Conservation (phyloP, 495 filamentous ascomycete species). For the Tuber indicum region DNA sequence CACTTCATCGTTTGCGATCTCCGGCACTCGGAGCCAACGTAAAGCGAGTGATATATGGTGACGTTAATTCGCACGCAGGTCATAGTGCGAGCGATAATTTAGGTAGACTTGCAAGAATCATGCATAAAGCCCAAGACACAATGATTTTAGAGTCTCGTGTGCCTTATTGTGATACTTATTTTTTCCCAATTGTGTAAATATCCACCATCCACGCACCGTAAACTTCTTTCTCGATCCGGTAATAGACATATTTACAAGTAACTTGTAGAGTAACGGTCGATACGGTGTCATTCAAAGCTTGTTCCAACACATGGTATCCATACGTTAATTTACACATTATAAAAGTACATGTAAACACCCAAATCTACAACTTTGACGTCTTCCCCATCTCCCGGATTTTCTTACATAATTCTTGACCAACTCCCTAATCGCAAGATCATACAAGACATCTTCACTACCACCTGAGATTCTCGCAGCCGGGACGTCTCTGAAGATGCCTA, state of each 20-base stretch:
- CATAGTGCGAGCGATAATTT: no score
- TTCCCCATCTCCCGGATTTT: constrained; percentile 57
- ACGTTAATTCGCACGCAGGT: no score
- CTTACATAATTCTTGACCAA: constrained; percentile 63
- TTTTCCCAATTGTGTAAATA: background rate
- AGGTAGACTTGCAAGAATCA: background rate
- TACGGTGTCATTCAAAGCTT: background rate
- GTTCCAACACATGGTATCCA: background rate
- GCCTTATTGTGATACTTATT: background rate
- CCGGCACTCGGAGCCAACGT: no score
- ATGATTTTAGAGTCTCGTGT: background rate
- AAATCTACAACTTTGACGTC: constrained; percentile 29
- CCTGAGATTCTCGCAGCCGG: constrained; percentile 59
- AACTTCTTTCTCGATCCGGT: background rate
- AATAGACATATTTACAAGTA: background rate
- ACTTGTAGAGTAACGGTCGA: background rate
- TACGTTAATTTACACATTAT: background rate
- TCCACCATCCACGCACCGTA: background rate
- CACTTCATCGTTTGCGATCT: no score
- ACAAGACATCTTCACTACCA: constrained; percentile 67
- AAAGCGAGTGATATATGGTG: no score
- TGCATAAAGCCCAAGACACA: background rate
- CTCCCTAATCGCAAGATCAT: constrained; percentile 64
- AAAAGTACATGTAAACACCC: background rate
- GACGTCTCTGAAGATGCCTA: constrained; percentile 58